Base-by-base conservation (phyloP, 2,329 filamentous ascomycete genomes). In the Colletotrichum salicis region DNA sequence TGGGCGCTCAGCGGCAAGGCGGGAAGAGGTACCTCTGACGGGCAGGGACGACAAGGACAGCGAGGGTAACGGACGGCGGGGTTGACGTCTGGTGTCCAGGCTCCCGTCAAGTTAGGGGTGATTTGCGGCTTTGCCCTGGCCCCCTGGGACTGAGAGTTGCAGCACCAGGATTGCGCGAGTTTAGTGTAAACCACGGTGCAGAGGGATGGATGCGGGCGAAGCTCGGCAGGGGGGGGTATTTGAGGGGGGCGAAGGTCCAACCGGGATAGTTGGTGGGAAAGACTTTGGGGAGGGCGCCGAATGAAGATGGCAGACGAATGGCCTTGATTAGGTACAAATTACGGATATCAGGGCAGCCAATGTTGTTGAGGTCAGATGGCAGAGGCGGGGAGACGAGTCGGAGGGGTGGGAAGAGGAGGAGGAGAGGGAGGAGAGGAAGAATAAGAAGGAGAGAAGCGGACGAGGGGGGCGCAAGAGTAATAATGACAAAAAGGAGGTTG, bases 141-240 rank as follows among this genome's bases (percentile, higher is more conserved):
- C 59, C 69, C 69, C 69, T 69, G 69, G 58, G 22, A 71, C 19
- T 51, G 37, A 64, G 29, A 37, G 61, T 55, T 64, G 65, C 65
- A 71, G 65, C 35, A 56, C 65, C 69, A 55, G 65, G 69, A 59
- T 71, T 64, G 69, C 19, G 69, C 69, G 55, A 71, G 69, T 71
- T 69, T 69, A 71, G 69, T 64, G 69, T 71, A 55, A 51, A 69
- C 65, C 56, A 60, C 68, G 22, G 48, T 67, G 68, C 37, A 62
- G 65, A 59, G 69, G 65, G 65, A 71, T 60, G 58, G 69, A 69
- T 61, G 65, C 65, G 45, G 69, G 64, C 69, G 65, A 69, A 59
- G 58, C 59, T 69, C 54, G 69, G 69, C 65, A 71, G 55, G 69
- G 65, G 65, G n/a, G 5, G 5, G 31, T 27, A 10, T 27, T 27